Conservation (phyloP, 2,329 filamentous ascomycete species). For the Sclerotiophoma versabilis region DNA sequence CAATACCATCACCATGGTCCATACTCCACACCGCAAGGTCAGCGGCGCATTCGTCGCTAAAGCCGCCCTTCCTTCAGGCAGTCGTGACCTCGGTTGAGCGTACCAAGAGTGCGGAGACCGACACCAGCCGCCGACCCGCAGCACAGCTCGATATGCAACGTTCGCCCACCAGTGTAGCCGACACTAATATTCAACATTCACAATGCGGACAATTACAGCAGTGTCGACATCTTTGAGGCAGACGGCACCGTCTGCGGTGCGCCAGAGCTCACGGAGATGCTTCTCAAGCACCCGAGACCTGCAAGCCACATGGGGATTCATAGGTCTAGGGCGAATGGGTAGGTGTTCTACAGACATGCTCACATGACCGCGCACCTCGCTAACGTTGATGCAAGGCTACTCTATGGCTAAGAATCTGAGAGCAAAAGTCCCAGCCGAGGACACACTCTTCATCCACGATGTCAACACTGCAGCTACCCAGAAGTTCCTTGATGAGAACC, state of each 20-base stretch:
- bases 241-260: constrained; percentile 21
- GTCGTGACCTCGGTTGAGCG: constrained; percentile 45
- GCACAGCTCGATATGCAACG: constrained; percentile 27
- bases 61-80: constrained; percentile 9
- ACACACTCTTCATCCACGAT: constrained; percentile 71
- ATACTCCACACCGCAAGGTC: background rate
- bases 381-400: constrained; percentile 60
- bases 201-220: constrained; percentile 40
- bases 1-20: background rate
- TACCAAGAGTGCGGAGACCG: constrained; percentile 41
- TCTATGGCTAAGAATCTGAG: constrained; percentile 77
- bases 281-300: constrained; percentile 54
- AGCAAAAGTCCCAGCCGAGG: constrained; percentile 67
- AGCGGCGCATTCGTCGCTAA: background rate
- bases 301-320: constrained; percentile 58
- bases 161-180: constrained; percentile 18
- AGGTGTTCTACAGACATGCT: constrained; percentile 28
- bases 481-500: constrained; percentile 65
- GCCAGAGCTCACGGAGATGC: constrained; percentile 44
- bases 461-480: constrained; percentile 65
- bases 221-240: constrained; percentile 39
- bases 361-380: constrained; percentile 28
- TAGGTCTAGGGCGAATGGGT: constrained; percentile 61
- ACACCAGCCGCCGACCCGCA: constrained; percentile 34
- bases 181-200: constrained; percentile 24